Evolutionary conservation across 2,329 filamentous ascomycete genomes (phyloP).

Genomic region (Berkeleyomyces basicola): DNA sequence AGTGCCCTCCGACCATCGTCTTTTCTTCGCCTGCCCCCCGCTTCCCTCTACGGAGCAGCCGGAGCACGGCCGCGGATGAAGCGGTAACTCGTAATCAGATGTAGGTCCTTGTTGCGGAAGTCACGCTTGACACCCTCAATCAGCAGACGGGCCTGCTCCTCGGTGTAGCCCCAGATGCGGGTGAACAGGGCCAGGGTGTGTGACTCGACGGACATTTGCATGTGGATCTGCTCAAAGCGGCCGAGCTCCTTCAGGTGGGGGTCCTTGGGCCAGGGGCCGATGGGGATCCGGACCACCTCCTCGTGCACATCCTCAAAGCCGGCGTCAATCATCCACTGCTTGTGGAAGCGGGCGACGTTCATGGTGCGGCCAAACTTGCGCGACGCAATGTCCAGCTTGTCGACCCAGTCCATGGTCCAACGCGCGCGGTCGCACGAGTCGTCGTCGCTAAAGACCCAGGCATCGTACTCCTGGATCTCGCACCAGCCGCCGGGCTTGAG

Average conservation of each 20-base stretch:
- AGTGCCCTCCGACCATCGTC: no score
- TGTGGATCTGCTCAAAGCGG: slow-evolving; percentile 23
- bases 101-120: slow-evolving; percentile 21
- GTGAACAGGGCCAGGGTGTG: slow-evolving; percentile 26
- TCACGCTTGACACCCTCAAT: slow-evolving; percentile 27
- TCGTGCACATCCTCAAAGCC: slow-evolving; percentile 24
- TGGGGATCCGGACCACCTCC: slow-evolving; percentile 21
- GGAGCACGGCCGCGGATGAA: slow-evolving; percentile 20
- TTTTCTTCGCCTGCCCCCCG: neutral
- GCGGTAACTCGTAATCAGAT: slow-evolving; percentile 22
- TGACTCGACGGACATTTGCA: slow-evolving; percentile 28
- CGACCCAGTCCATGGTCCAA: slow-evolving; percentile 26
- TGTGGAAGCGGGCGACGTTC: slow-evolving; percentile 23
- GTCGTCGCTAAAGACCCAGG: slow-evolving; percentile 25
- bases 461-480: slow-evolving; percentile 26
- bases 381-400: slow-evolving; percentile 23
- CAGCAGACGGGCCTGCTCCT: slow-evolving; percentile 26
- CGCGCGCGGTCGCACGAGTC: slow-evolving; percentile 23
- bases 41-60: neutral
- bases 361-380: slow-evolving; percentile 24
- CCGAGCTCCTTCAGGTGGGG: slow-evolving; percentile 23
- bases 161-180: slow-evolving; percentile 22
- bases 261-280: slow-evolving; percentile 25
- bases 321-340: slow-evolving; percentile 24
- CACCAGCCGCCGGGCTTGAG: slow-evolving; percentile 23